phyloP scores from a whole-genome alignment of 257 asterid genomes.

The Paulownia fortunei region DNA sequence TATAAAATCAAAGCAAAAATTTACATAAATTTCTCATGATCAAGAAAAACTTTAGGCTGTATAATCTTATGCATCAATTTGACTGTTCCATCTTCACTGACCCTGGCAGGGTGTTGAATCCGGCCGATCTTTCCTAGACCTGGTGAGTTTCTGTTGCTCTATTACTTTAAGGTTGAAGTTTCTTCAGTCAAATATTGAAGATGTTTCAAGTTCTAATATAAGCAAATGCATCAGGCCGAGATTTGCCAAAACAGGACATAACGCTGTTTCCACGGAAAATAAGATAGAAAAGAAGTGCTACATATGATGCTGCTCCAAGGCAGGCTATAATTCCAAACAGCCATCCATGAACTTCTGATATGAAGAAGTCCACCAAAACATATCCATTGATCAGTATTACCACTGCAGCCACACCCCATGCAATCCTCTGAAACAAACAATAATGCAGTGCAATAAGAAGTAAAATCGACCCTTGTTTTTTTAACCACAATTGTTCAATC shows the following conservation, averaged over 20 bases:
- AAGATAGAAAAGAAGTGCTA: constrained; percentile 61
- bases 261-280: constrained; percentile 43
- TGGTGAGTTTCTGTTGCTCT: not conserved
- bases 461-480: not conserved
- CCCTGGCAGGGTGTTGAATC: not conserved
- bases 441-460: not conserved
- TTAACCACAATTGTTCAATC: not conserved
- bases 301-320: constrained; percentile 50
- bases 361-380: constrained; percentile 68
- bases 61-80: not conserved
- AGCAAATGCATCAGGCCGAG: constrained; percentile 46
- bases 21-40: constrained; percentile 1
- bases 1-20: not conserved
- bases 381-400: constrained; percentile 74
- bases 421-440: constrained; percentile 49
- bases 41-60: not conserved
- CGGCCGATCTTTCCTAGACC: not conserved
- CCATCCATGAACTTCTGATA: constrained; percentile 61
- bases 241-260: constrained; percentile 35
- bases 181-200: not conserved
- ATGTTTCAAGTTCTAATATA: constrained; percentile 43
- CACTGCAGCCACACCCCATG: constrained; percentile 67
- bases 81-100: not conserved
- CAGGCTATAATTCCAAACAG: constrained; percentile 47
- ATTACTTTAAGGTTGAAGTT: not conserved